Percentiles rank a stretch among this genome's conserved stretches.
phyloP scores from a whole-genome alignment of 192 early-diverging fungal species.

The Coemansia furcata region DNA sequence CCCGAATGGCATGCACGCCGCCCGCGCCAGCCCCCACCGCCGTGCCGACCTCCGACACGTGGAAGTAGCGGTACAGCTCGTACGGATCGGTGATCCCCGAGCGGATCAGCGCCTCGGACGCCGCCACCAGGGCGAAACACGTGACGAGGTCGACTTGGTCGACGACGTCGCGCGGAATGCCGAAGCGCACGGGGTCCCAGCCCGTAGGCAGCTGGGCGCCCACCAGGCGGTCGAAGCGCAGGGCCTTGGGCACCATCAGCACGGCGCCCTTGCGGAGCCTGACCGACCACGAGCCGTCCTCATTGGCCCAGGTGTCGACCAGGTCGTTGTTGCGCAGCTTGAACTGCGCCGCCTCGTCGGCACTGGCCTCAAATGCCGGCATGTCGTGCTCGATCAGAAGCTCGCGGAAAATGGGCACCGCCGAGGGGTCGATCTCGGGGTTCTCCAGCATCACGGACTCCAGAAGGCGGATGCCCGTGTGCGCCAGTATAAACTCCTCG shows the following conservation, averaged over 20 bases:
- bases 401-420: slow-evolving; percentile 86
- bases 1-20: slow-evolving; percentile 75
- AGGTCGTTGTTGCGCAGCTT: slow-evolving; percentile 77
- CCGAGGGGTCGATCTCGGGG: slow-evolving; percentile 73
- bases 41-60: slow-evolving; percentile 91
- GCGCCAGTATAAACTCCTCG: slow-evolving; percentile 84
- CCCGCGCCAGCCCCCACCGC: slow-evolving; percentile 87
- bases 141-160: slow-evolving; percentile 91
- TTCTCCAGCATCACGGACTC: slow-evolving; percentile 60
- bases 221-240: slow-evolving; percentile 87
- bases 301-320: slow-evolving; percentile 57
- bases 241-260: slow-evolving; percentile 89
- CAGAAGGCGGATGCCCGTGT: slow-evolving; percentile 69
- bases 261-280: slow-evolving; percentile 82
- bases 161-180: slow-evolving; percentile 87
- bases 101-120: slow-evolving; percentile 87
- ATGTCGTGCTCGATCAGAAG: slow-evolving; percentile 84
- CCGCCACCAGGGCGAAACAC: slow-evolving; percentile 82
- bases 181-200: slow-evolving; percentile 90
- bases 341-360: slow-evolving; percentile 86
- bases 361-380: slow-evolving; percentile 79
- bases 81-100: slow-evolving; percentile 95
- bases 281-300: slow-evolving; percentile 69
- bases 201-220: slow-evolving; percentile 95
- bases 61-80: slow-evolving; percentile 95